Evolutionary conservation across 768 basidiomycete genomes (phyloP).

Genomic region (Hericium erinaceus): DNA sequence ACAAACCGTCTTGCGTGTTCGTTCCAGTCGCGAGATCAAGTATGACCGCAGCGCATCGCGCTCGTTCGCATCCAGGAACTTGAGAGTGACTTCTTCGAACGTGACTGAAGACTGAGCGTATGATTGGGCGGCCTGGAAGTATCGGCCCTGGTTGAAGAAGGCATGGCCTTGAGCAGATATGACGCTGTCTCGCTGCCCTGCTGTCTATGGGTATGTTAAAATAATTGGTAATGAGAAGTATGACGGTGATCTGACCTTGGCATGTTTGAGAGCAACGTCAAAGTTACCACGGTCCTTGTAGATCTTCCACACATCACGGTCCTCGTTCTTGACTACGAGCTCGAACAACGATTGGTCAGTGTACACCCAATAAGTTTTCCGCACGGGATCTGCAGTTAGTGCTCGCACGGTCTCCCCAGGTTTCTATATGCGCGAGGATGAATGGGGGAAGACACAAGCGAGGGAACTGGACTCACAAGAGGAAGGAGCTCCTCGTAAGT

Average conservation of each 20-base stretch:
- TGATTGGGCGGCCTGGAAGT: conserved; percentile 85
- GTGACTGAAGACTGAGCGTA: conserved; percentile 82
- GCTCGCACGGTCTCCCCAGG: conserved; percentile 64
- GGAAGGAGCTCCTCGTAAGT: conserved; percentile 81
- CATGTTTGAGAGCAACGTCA: conserved; percentile 70
- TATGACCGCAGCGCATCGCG: conserved; percentile 88
- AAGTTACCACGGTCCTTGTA: conserved; percentile 73
- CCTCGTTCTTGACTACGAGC: conserved; percentile 77
- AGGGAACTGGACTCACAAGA: conserved; percentile 40
- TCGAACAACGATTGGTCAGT: conserved; percentile 87
- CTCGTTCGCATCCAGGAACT: conserved; percentile 84
- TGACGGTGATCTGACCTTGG: conserved; percentile 49
- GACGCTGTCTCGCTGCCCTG: conserved; percentile 79
- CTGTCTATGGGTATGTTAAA: conserved; percentile 43
- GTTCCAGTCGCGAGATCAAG: conserved; percentile 77
- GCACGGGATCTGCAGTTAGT: conserved; percentile 74
- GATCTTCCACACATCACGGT: conserved; percentile 90
- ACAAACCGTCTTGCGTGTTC: conserved; percentile 73
- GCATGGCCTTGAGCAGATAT: conserved; percentile 76
- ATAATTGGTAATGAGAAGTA: background rate
- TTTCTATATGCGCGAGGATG: conserved; percentile 39
- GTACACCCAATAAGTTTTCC: conserved; percentile 90
- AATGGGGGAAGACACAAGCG: background rate
- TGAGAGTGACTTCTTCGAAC: conserved; percentile 89
- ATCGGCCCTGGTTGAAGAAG: conserved; percentile 71